Percentiles rank a stretch among this genome's conserved stretches.
Conservation (phyloP, 2,329 filamentous ascomycete genomes). For the Neocatenulostroma microsporum region DNA sequence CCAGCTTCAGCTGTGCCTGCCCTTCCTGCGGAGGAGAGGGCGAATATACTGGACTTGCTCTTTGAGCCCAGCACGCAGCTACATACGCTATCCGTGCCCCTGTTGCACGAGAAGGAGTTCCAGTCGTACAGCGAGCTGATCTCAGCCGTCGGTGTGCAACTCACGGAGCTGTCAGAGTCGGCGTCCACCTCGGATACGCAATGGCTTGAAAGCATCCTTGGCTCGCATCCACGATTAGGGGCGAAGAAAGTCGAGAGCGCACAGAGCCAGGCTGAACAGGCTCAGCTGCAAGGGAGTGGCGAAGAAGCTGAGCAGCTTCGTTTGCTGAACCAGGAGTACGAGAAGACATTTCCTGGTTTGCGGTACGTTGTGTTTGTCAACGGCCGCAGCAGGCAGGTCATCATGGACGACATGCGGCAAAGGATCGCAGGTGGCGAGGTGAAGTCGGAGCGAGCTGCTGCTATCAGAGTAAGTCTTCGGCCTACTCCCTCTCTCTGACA, state of each 20-base stretch:
- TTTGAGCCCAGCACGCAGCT: conserved; percentile 77
- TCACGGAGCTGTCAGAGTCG: conserved; percentile 53
- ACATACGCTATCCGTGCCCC: conserved; percentile 61
- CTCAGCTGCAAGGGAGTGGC: conserved; percentile 52
- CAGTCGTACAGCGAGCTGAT: conserved; percentile 63
- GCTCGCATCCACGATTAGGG: conserved; percentile 75
- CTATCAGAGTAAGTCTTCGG: conserved; percentile 55
- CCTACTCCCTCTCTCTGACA: not conserved
- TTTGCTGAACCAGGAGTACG: conserved; percentile 67
- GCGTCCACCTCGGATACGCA: conserved; percentile 43
- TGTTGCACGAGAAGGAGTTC: conserved; percentile 55
- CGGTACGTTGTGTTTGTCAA: conserved; percentile 92
- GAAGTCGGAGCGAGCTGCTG: conserved; percentile 60
- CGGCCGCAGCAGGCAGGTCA: conserved; percentile 60
- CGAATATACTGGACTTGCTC: conserved; percentile 61
- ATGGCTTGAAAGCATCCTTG: conserved; percentile 64
- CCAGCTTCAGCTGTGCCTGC: conserved; percentile 41
- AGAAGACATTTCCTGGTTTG: conserved; percentile 70
- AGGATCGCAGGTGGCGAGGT: conserved; percentile 64
- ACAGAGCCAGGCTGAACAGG: conserved; percentile 75
- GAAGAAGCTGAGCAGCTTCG: conserved; percentile 53
- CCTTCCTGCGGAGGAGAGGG: conserved; percentile 50
- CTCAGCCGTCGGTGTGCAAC: conserved; percentile 53
- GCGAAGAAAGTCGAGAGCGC: conserved; percentile 74
- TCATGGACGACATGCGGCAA: conserved; percentile 73